phyloP scores from a whole-genome alignment of 768 basidiomycete genomes.

The Sarcodon aspratus region DNA sequence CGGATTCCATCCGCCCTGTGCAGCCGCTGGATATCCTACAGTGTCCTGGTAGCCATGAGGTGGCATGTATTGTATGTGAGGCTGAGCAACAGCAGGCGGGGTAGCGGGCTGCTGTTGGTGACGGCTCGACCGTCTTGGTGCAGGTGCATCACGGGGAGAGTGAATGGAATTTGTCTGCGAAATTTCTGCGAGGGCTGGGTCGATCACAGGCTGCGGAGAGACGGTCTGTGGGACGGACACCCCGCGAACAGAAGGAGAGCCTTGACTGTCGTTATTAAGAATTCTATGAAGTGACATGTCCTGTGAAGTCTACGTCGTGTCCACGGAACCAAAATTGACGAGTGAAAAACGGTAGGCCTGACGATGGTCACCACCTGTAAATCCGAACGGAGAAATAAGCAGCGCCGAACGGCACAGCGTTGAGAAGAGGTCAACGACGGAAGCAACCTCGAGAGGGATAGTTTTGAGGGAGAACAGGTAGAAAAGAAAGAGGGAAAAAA shows the following conservation, averaged over 20 bases:
- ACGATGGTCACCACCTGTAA: no score
- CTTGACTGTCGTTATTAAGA: constrained; percentile 6
- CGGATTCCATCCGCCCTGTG: background rate
- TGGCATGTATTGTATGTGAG: background rate
- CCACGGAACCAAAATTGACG: no score
- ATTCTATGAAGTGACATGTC: constrained; percentile 15
- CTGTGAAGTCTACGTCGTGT: background rate
- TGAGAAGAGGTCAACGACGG: constrained; percentile 1
- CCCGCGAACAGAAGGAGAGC: background rate
- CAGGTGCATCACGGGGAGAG: background rate
- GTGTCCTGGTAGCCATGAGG: background rate
- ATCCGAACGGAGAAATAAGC: no score
- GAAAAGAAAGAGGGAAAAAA: constrained; percentile 6
- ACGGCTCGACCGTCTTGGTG: background rate
- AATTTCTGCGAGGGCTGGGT: background rate
- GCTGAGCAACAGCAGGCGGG: background rate
- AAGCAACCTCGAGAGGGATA: background rate
- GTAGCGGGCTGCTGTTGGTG: background rate
- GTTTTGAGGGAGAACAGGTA: constrained; percentile 3
- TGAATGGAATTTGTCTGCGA: background rate
- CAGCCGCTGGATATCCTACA: no score
- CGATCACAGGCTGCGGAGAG: background rate
- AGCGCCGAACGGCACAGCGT: no score
- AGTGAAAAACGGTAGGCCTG: no score
- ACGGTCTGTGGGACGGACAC: background rate